phyloP scores from a whole-genome alignment of 805 yeast genomes.

The Candida maesae region DNA sequence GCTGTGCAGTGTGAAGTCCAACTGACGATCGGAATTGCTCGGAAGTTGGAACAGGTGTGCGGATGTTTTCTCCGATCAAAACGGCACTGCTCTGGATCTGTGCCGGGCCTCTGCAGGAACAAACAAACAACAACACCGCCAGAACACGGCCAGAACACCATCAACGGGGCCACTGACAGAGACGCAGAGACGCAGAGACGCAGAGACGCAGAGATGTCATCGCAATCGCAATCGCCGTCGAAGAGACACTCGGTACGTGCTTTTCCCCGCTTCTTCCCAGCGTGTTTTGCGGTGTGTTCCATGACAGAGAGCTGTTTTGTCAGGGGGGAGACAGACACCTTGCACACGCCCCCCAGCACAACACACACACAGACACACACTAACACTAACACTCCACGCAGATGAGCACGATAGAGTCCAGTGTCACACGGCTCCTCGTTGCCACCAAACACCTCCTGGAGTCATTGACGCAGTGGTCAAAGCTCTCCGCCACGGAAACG shows the following conservation, averaged over 20 bases:
- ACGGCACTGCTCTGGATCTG: too few species aligned
- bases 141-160: too few species aligned
- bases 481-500: constrained; percentile 69
- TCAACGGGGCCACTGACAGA: too few species aligned
- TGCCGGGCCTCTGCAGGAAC: too few species aligned
- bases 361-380: not conserved
- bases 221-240: constrained; percentile 17
- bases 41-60: too few species aligned
- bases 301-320: too few species aligned
- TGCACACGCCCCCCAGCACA: not conserved
- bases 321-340: too few species aligned
- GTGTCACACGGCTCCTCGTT: constrained; percentile 74
- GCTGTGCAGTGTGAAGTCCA: too few species aligned
- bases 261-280: not conserved
- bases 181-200: too few species aligned
- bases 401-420: constrained; percentile 63
- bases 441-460: constrained; percentile 89
- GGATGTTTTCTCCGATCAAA: too few species aligned
- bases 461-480: constrained; percentile 86
- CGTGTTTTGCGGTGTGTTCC: not conserved
- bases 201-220: constrained; percentile 11
- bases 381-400: constrained; percentile 13
- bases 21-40: too few species aligned
- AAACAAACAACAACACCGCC: too few species aligned
- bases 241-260: constrained; percentile 28